Percentiles rank a stretch among this genome's conserved stretches.
Conservation (phyloP, 2,329 filamentous ascomycete species). For the Davidsoniella virescens region DNA sequence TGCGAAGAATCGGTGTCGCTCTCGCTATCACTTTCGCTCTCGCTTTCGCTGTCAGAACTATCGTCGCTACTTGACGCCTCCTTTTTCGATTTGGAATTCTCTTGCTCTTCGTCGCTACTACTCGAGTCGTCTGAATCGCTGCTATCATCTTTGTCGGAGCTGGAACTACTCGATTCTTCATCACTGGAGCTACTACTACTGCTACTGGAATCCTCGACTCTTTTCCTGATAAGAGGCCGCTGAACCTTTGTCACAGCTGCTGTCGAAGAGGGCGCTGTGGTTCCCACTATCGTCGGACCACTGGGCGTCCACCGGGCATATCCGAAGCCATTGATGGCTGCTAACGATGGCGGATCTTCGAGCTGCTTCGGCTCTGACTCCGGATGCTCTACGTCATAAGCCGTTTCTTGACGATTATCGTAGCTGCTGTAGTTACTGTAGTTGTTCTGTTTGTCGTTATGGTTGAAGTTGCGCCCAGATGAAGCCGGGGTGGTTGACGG, state of each 20-base stretch:
- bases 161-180: neutral
- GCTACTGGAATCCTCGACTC: neutral
- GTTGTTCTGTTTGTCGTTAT: neutral
- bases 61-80: neutral
- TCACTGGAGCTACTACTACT: neutral
- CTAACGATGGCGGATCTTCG: neutral
- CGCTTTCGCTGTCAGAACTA: neutral
- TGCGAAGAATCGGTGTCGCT: neutral
- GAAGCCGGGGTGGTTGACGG: neutral
- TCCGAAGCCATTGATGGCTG: conserved; percentile 11
- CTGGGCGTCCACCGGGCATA: conserved; percentile 12
- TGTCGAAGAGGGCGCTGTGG: neutral
- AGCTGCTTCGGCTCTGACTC: neutral
- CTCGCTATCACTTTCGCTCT: neutral
- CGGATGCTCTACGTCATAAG: neutral
- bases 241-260: neutral
- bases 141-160: neutral
- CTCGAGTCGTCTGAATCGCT: too few species aligned
- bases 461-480: neutral
- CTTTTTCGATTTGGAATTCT: neutral
- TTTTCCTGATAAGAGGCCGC: neutral
- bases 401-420: neutral
- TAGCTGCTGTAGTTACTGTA: neutral
- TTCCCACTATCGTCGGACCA: neutral
- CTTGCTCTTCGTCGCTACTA: neutral